A percentile compares a stretch with the other conserved stretches of the same genome.
Conservation (phyloP, 257 asterid species). For the Fraxinus excelsior region DNA sequence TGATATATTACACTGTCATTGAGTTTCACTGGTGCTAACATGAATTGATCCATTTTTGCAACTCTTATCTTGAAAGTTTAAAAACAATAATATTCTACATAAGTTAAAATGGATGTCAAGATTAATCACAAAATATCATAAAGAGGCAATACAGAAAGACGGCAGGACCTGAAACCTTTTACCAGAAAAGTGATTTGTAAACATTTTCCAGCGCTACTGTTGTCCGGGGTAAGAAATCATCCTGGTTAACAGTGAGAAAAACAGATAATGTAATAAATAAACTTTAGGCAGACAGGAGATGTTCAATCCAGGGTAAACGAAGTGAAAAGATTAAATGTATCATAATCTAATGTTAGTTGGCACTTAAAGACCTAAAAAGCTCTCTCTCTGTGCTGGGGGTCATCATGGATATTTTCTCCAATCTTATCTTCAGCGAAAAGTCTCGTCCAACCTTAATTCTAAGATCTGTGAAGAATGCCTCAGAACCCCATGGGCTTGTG, state of each 20-base stretch:
- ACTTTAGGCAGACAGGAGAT: conserved; percentile 15
- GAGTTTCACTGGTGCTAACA: background rate
- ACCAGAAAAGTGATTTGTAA: conserved; percentile 94
- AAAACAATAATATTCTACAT: background rate
- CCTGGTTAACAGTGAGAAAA: conserved; percentile 50
- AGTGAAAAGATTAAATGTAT: conserved; percentile 6
- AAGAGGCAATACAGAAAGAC: conserved; percentile 35
- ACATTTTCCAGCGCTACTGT: conserved; percentile 81
- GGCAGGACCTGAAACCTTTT: conserved; percentile 65
- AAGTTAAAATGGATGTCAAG: background rate
- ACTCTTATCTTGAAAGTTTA: background rate
- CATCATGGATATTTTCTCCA: background rate
- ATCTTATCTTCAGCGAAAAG: background rate
- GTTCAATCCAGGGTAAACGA: conserved; percentile 3
- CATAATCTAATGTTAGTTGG: conserved; percentile 2
- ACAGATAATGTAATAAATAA: background rate
- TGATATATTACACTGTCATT: background rate
- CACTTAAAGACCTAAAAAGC: background rate
- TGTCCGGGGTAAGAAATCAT: conserved; percentile 98
- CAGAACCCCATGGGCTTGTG: background rate
- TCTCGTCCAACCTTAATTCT: background rate
- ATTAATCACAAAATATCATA: conserved; percentile 1
- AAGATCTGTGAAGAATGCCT: background rate
- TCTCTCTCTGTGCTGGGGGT: background rate
- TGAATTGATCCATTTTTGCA: background rate